Conservation (phyloP, 2,329 filamentous ascomycete species). For the Nemania sp. region DNA sequence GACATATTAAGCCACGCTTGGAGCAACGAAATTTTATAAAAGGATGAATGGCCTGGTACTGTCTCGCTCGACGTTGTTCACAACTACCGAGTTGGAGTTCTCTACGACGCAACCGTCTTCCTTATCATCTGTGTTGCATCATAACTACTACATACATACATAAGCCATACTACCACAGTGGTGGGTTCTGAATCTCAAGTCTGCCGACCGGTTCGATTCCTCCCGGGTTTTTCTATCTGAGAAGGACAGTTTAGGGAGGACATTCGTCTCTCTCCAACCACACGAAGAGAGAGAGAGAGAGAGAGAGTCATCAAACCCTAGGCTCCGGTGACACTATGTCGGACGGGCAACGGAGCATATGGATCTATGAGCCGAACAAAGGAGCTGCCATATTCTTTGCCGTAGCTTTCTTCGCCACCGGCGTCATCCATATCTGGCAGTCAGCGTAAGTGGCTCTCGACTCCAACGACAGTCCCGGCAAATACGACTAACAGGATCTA, state of each 20-base stretch:
- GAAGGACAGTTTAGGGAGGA: no score
- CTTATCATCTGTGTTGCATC: background rate
- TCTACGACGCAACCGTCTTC: background rate
- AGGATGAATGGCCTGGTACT: background rate
- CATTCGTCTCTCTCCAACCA: no score
- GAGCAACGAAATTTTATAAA: background rate
- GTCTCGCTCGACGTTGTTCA: background rate
- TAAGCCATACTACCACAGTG: background rate
- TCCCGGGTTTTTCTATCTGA: no score
- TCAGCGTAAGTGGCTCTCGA: constrained; percentile 48
- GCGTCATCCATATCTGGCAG: constrained; percentile 49
- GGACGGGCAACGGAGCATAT: constrained; percentile 47
- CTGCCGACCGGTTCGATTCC: background rate
- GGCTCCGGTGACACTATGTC: constrained; percentile 31
- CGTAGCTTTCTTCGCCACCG: constrained; percentile 46
- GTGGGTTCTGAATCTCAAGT: background rate
- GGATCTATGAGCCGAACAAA: constrained; percentile 54
- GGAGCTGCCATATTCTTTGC: constrained; percentile 54
- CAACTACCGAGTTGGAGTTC: background rate
- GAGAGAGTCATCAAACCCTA: no score
- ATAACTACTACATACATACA: background rate
- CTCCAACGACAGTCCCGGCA: background rate
- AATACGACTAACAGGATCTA: background rate
- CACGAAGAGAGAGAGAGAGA: no score
- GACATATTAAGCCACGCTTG: background rate